These are phyloP conservation scores for Hypholoma sublateritium DNA, from an alignment of 768 basidiomycete species.

Conservation along the genomic window DNA sequence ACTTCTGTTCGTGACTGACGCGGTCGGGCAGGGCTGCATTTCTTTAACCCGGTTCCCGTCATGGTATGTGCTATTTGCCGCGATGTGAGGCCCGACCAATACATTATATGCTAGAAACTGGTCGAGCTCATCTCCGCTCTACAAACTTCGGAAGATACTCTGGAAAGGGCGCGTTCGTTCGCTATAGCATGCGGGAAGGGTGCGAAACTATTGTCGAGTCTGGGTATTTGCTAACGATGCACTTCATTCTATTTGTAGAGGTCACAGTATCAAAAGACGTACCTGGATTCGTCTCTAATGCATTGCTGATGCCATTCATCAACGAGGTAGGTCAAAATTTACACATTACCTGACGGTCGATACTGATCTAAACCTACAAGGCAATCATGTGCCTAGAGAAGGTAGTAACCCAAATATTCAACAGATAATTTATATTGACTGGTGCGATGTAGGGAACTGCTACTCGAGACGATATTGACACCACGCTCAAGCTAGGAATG, in stretches of 20 bases:
- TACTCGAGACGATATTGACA: constrained; percentile 93
- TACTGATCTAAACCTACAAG: constrained; percentile 33
- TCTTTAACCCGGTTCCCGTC: constrained; percentile 96
- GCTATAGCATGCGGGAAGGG: constrained; percentile 91
- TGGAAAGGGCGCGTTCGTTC: constrained; percentile 76
- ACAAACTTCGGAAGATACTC: constrained; percentile 79
- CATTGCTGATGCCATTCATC: constrained; percentile 94
- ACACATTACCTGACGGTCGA: neutral
- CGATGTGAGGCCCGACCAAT: neutral
- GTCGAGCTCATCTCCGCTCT: constrained; percentile 95
- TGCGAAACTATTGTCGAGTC: constrained; percentile 23
- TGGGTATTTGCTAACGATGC: neutral
- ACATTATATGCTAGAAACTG: constrained; percentile 57
- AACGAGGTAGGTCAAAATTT: constrained; percentile 63
- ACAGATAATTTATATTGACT: too few species aligned
- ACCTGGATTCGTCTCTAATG: constrained; percentile 94
- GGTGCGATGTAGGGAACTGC: constrained; percentile 66
- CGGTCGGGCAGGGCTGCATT: constrained; percentile 66
- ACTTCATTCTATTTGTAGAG: constrained; percentile 45
- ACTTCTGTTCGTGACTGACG: neutral
- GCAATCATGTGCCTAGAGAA: constrained; percentile 94
- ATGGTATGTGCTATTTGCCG: constrained; percentile 57
- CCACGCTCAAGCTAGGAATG: constrained; percentile 91
- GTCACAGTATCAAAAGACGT: constrained; percentile 90
- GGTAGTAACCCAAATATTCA: constrained; percentile 33